phyloP scores from a whole-genome alignment of 306 rosid genomes.

The Trifolium fragiferum region DNA sequence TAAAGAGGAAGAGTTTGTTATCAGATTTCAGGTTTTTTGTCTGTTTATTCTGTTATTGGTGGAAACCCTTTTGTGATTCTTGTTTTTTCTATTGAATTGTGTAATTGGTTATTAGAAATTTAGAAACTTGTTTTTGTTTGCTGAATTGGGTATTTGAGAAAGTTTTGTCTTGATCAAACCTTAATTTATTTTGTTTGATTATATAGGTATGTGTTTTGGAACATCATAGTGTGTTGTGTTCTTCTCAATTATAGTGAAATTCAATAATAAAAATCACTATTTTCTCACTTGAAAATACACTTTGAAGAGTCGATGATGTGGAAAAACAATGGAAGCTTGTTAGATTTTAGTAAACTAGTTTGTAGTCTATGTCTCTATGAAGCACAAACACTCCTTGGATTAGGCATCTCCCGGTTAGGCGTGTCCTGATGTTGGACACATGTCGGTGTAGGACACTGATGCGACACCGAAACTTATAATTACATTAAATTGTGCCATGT shows the following conservation, averaged over 20 bases:
- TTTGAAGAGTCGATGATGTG: background rate
- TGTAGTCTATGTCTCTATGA: no score
- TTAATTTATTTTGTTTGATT: background rate
- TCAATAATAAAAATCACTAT: no score
- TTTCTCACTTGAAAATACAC: background rate
- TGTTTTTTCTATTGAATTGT: background rate
- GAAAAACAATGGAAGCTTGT: background rate
- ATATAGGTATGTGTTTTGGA: background rate
- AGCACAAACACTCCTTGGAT: no score
- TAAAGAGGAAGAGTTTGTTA: constrained; percentile 91
- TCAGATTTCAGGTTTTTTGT: constrained; percentile 76
- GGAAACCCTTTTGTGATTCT: background rate
- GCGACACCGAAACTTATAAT: no score
- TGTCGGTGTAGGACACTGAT: no score
- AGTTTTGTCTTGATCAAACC: constrained; percentile 26
- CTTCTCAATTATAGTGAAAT: no score
- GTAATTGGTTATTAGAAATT: background rate
- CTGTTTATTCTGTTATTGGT: background rate
- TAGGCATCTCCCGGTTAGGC: no score
- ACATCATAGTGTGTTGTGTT: background rate
- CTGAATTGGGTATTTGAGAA: constrained; percentile 28
- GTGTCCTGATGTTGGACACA: no score
- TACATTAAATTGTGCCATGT: no score
- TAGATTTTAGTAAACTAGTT: background rate
- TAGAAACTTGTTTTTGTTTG: constrained; percentile 8